Base-by-base conservation (phyloP, 1,284 basidiomycete genomes). In the Papiliotrema nemorosa region DNA sequence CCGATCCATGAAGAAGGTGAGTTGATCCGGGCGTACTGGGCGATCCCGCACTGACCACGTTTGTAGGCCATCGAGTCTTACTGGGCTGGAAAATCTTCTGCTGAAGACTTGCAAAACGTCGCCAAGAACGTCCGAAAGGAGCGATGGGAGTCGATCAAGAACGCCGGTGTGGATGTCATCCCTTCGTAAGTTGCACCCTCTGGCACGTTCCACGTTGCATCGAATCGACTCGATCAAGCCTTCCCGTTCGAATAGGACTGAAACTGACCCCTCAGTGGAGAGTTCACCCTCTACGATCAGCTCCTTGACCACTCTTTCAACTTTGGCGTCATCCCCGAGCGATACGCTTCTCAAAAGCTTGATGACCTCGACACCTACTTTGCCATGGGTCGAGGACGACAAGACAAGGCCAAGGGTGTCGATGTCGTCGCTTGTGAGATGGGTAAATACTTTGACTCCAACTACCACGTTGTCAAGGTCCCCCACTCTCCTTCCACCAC, bases 401-500 rank as follows among this genome's bases (percentile, higher is more conserved):
- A 99, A 79, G 82, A 78, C 73, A 76, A 86, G 57, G 87, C 84
- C 57, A 73, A 76, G 72, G 86, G 85, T 61, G 91, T 99, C 66
- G 96, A 99, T 78, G 90, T 97, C 58, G 91, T 91, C 47, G 94
- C 94, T 49, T 93, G 84, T 64, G 94, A 97, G 81, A 98, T 97
- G 94, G 96, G 96, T 84, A 97, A 96, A 78, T 97, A 92, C 91
- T 98, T 97, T 77, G 94, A 98, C 80, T 97, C 93, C 52, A 99
- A 98, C 85, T 98, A 98, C 82, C 96, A 98, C 81, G 94, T 88
- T 73, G 91, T 98, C 77, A 94, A 97, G 59, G 94, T 93, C 56
- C 96, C 98, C 80, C 84, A 98, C 77, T 88, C 89, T 21, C 87
- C 92, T 56, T 80, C 82, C 68, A 90, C 88, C 54, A 85, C 93